Percentiles rank a stretch among this genome's conserved stretches.
Conservation (phyloP, 2,329 filamentous ascomycete genomes). For the Fusarium verrucosum region DNA sequence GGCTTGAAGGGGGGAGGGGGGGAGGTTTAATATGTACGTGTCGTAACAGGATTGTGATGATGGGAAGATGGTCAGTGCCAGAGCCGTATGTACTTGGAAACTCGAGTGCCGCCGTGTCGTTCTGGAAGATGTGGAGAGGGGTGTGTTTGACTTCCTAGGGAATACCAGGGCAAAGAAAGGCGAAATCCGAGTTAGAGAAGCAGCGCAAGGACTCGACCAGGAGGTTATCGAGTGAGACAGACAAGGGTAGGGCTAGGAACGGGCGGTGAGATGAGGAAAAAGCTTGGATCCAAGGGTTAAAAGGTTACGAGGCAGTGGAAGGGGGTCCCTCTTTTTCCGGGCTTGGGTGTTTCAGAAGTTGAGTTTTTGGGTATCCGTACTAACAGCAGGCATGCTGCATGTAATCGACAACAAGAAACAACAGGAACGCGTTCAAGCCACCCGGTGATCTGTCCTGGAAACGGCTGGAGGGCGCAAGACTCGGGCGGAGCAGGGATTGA, state of each 20-base stretch:
- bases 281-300: conserved; percentile 38
- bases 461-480: conserved; percentile 40
- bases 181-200: conserved; percentile 39
- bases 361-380: conserved; percentile 18
- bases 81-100: conserved; percentile 30
- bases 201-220: conserved; percentile 7
- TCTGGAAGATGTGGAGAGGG: conserved; percentile 49
- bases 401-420: conserved; percentile 27
- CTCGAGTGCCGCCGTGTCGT: conserved; percentile 41
- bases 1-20: conserved; percentile 17
- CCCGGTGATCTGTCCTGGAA: conserved; percentile 32
- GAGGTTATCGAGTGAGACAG: conserved; percentile 20
- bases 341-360: conserved; percentile 41
- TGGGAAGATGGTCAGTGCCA: conserved; percentile 37
- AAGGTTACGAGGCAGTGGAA: conserved; percentile 32
- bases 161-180: conserved; percentile 39
- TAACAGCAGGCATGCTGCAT: conserved; percentile 9
- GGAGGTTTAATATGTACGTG: conserved; percentile 43
- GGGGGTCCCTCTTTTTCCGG: conserved; percentile 31
- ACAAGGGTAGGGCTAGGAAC: conserved; percentile 37
- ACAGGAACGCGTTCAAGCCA: conserved; percentile 35
- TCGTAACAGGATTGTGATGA: conserved; percentile 22
- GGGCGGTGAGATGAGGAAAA: conserved; percentile 37
- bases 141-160: too few relatives aligned
- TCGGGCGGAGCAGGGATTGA: conserved; percentile 39